Evolutionary conservation across 257 asterid species (phyloP).

Genomic region (Lantana camara): DNA sequence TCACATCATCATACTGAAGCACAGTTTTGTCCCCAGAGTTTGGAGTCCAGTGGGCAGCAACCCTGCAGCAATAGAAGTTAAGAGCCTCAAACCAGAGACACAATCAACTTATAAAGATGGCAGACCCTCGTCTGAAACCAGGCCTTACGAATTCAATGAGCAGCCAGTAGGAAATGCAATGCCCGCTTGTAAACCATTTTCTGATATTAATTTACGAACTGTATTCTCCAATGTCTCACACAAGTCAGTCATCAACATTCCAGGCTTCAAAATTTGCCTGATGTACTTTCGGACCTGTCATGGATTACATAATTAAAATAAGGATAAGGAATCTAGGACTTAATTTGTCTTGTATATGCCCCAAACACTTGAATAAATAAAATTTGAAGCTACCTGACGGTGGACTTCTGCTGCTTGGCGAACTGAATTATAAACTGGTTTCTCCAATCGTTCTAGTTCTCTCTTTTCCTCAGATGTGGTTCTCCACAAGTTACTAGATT

Average conservation of each 20-base stretch:
- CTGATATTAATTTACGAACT: constrained; percentile 88
- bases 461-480: constrained; percentile 95
- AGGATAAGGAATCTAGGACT: neutral
- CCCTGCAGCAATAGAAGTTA: constrained; percentile 56
- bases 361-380: neutral
- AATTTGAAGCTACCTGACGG: constrained; percentile 74
- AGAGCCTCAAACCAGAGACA: constrained; percentile 19
- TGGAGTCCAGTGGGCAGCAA: constrained; percentile 99
- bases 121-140: constrained; percentile 4
- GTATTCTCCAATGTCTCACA: constrained; percentile 97
- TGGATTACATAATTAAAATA: constrained; percentile 13
- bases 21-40: constrained; percentile 94
- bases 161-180: constrained; percentile 99
- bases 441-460: constrained; percentile 89
- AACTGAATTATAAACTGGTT: constrained; percentile 81
- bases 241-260: constrained; percentile 92
- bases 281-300: constrained; percentile 85
- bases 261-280: constrained; percentile 81
- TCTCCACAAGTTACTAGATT: constrained; percentile 90
- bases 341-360: neutral
- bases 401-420: constrained; percentile 99
- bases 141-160: constrained; percentile 81
- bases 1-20: constrained; percentile 95
- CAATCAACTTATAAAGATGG: neutral
- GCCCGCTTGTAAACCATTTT: constrained; percentile 98